Evolutionary conservation across 495 filamentous ascomycete species (phyloP), one percentile per base, ranked within the genome.

Genomic region (Aspergillus funiculosus): DNA sequence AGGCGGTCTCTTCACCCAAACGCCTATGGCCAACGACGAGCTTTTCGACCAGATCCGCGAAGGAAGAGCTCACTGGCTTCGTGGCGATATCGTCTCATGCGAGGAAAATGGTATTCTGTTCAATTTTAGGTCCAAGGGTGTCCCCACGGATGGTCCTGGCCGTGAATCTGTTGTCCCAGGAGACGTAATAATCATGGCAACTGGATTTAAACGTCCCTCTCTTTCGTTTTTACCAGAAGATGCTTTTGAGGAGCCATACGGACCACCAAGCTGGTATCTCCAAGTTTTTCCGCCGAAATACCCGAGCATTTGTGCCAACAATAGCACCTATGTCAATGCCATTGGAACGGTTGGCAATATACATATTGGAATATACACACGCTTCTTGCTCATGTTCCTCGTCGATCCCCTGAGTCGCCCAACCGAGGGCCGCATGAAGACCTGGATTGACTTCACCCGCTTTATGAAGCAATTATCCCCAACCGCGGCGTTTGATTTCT

Each of bases 301-400:
- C 50, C 72, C 78, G 2, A 77, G 75, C 32, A 72, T 91, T 18
- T 86, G 81, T 46, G 81, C 78, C 53, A 89, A 86, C 67, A 94
- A 94, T 59, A 89, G 79, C 68, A 91, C 87, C 0, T 92, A 89
- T 44, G 70, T 89, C 27, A 81, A 84, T 44, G 87, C 82, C 1
- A 91, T 94, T 49, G 87, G 88, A 3, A 69, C 68, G 0, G 85
- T 89, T 0, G 85, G 86, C 0, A 89, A 92, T 56, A 91, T 83
- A 72, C 87, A 94, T 51, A 89, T 92, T 21, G 88, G 87, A 13
- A 89, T 94, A 43, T 92, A 91, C 63, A 92, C 87, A 0, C 71
- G 88, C 0, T 81, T 94, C 48, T 67, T 94, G 24, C 74, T 92
- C 22, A 89, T 91, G 85, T 91, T 91, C 58, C 70, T 92, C 35